These are phyloP conservation scores for Neurospora sp. DNA, from an alignment of 2,329 filamentous ascomycete genomes.

Conservation along the genomic window DNA sequence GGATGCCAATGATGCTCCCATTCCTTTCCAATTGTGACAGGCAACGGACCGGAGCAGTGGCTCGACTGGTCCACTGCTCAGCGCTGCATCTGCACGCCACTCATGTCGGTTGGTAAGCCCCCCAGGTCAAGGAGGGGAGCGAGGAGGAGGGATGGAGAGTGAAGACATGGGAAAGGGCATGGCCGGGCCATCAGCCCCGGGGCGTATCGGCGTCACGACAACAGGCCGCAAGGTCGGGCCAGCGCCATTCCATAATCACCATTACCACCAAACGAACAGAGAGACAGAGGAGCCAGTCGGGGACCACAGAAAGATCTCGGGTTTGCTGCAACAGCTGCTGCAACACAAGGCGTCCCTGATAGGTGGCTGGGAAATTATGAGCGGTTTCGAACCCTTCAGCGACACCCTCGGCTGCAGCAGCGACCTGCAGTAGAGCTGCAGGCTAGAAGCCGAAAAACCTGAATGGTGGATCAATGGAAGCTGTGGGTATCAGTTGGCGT, in stretches of 20 bases:
- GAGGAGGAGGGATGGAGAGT: neutral
- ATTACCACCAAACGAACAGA: neutral
- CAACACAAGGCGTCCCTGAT: constrained; percentile 8
- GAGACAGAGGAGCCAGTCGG: neutral
- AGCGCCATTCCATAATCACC: neutral
- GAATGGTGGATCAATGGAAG: constrained; percentile 12
- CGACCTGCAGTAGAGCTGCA: constrained; percentile 11
- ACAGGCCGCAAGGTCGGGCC: neutral
- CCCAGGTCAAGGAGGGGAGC: neutral
- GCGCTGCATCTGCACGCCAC: neutral
- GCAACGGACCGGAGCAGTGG: neutral
- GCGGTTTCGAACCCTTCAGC: constrained; percentile 2
- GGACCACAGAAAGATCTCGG: constrained; percentile 7
- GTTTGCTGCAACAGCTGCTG: constrained; percentile 5
- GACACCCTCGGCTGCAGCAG: constrained; percentile 13
- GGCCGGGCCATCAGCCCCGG: neutral
- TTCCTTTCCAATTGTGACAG: neutral
- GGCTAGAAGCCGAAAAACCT: constrained; percentile 5
- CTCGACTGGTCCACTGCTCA: neutral
- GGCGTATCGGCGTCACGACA: neutral
- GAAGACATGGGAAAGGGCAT: neutral
- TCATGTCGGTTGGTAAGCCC: neutral
- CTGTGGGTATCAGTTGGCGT: constrained; percentile 14
- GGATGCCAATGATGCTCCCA: neutral
- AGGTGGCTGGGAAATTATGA: constrained; percentile 11